Percentiles rank a stretch among this genome's conserved stretches.
These are phyloP conservation scores for Lasiodiplodia sp. DNA, from an alignment of 2,329 filamentous ascomycete genomes.

Conservation along the genomic window DNA sequence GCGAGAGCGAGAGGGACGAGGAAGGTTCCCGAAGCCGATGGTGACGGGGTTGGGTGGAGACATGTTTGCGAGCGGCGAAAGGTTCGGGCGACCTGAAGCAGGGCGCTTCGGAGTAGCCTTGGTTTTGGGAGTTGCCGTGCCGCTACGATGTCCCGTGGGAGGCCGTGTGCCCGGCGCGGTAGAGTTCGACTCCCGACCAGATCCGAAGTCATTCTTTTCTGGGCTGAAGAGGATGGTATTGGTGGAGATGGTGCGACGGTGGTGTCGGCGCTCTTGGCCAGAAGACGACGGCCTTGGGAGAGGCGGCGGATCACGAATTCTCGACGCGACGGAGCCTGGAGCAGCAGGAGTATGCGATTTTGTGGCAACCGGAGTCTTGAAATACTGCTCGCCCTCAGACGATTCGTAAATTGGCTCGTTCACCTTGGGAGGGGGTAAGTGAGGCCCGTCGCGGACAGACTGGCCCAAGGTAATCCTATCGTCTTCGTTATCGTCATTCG, in stretches of 20 bases:
- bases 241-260: slow-evolving; percentile 78
- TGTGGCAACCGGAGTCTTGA: slow-evolving; percentile 51
- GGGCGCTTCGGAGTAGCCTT: slow-evolving; percentile 18
- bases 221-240: slow-evolving; percentile 88
- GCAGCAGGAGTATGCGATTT: slow-evolving; percentile 39
- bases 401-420: slow-evolving; percentile 42
- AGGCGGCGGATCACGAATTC: slow-evolving; percentile 32
- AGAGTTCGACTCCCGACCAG: slow-evolving; percentile 48
- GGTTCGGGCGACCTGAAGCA: slow-evolving; percentile 39
- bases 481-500: slow-evolving; percentile 75
- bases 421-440: slow-evolving; percentile 38
- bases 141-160: slow-evolving; percentile 39
- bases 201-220: slow-evolving; percentile 55
- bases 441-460: not conserved
- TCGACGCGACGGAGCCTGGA: slow-evolving; percentile 35
- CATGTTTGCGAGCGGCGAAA: slow-evolving; percentile 39
- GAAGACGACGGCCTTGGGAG: slow-evolving; percentile 42
- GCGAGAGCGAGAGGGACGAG: slow-evolving; percentile 56
- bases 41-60: slow-evolving; percentile 60
- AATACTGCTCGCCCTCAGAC: slow-evolving; percentile 48
- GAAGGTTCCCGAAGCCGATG: slow-evolving; percentile 64
- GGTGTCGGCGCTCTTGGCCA: slow-evolving; percentile 4
- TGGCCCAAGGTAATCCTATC: slow-evolving; percentile 36
- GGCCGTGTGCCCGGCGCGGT: slow-evolving; percentile 44
- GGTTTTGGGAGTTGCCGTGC: slow-evolving; percentile 43